These are phyloP conservation scores for Buxus sempervirens DNA, from an alignment of 164 flowering plant species.

Conservation along the genomic window DNA sequence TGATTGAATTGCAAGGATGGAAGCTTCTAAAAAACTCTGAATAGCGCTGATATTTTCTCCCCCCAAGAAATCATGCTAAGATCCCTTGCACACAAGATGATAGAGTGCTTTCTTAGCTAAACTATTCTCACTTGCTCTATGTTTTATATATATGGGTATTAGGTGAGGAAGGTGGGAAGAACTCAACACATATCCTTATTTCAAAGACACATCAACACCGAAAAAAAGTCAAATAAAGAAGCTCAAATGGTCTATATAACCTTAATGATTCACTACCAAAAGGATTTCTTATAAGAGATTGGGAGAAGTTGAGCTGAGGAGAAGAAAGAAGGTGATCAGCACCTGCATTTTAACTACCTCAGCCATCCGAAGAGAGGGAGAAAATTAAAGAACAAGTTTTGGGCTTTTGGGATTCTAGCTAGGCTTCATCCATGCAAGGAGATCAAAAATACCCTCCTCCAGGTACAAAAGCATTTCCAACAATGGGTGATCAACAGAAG, in stretches of 20 bases:
- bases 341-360: neutral
- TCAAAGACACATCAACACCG: neutral
- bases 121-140: neutral
- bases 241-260: neutral
- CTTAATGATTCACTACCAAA: neutral
- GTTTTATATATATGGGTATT: constrained; percentile 4
- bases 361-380: neutral
- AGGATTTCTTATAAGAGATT: neutral
- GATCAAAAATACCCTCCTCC: too few species aligned
- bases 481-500: constrained; percentile 51
- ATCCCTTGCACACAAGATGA: neutral
- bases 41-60: too few species aligned
- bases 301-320: neutral
- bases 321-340: neutral
- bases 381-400: neutral
- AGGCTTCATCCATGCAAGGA: too few species aligned
- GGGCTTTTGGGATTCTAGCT: too few species aligned
- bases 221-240: constrained; percentile 13
- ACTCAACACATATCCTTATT: neutral
- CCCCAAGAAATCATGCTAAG: neutral
- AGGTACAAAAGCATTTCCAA: neutral
- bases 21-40: neutral
- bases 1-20: neutral
- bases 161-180: constrained; percentile 31
- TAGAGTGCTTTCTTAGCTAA: constrained; percentile 1